Conservation (phyloP, 2,329 filamentous ascomycete genomes). For the Fusarium paranaense region DNA sequence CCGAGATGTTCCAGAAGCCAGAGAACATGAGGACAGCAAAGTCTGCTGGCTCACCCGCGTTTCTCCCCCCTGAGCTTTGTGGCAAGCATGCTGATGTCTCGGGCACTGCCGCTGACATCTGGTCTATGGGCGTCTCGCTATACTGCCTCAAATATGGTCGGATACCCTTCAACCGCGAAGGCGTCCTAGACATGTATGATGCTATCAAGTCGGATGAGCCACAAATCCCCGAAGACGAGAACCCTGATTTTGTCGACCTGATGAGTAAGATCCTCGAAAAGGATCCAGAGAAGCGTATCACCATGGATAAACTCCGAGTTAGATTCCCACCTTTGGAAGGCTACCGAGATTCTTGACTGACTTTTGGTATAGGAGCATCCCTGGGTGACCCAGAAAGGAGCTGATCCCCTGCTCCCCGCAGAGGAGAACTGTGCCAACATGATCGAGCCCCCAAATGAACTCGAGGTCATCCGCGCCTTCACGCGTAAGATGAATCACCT, state of each 20-base stretch:
- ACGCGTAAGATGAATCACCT: conserved; percentile 90
- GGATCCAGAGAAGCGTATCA: conserved; percentile 84
- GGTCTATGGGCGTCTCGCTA: conserved; percentile 97
- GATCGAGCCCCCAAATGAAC: conserved; percentile 86
- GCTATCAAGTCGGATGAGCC: conserved; percentile 81
- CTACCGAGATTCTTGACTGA: background rate
- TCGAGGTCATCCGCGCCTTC: conserved; percentile 91
- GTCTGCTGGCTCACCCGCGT: conserved; percentile 93
- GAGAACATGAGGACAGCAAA: conserved; percentile 91
- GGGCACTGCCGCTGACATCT: conserved; percentile 92
- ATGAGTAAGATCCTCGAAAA: conserved; percentile 83
- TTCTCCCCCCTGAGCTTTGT: conserved; percentile 93
- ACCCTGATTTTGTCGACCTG: conserved; percentile 78
- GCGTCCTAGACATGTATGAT: conserved; percentile 88
- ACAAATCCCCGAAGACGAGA: conserved; percentile 70
- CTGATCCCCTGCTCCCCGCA: conserved; percentile 80
- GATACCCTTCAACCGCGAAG: conserved; percentile 85
- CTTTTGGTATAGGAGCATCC: conserved; percentile 76
- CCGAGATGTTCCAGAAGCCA: conserved; percentile 93
- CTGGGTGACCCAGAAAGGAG: conserved; percentile 88
- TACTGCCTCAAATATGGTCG: conserved; percentile 91
- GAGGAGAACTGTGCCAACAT: conserved; percentile 88
- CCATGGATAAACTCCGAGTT: conserved; percentile 85
- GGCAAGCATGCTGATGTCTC: conserved; percentile 88
- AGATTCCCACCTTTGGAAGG: conserved; percentile 47